Conservation (phyloP, 2,329 filamentous ascomycete genomes). For the Fusarium siculi region DNA sequence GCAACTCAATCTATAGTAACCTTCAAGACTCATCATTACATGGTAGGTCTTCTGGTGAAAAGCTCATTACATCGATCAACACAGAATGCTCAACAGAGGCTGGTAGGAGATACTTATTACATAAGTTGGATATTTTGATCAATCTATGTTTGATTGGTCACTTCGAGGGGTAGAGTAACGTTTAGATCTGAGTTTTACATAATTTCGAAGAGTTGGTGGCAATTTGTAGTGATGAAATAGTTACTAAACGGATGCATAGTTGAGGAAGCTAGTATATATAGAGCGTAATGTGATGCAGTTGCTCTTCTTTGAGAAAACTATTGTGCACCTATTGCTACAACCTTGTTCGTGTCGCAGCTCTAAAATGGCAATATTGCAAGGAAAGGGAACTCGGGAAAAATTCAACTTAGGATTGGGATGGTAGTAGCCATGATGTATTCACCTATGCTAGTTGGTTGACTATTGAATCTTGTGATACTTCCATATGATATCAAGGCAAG, state of each 20-base stretch:
- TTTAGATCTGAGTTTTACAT: too few relatives aligned
- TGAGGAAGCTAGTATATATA: too few relatives aligned
- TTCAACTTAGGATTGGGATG: not conserved
- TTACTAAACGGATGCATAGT: too few relatives aligned
- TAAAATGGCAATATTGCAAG: too few relatives aligned
- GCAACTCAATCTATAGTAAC: too few relatives aligned
- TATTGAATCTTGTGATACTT: not conserved
- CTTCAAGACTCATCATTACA: too few relatives aligned
- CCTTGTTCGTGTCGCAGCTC: not conserved
- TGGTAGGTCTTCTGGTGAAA: not conserved
- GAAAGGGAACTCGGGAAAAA: not conserved
- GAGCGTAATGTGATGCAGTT: not conserved
- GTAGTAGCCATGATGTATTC: not conserved
- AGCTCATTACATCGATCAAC: not conserved
- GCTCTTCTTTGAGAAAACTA: not conserved
- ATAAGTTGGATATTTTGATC: not conserved
- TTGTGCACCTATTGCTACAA: not conserved
- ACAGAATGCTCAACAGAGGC: not conserved
- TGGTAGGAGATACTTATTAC: not conserved
- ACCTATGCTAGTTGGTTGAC: not conserved
- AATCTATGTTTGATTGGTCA: too few relatives aligned
- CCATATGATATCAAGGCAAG: not conserved
- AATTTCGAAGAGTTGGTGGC: not conserved
- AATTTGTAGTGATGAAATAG: not conserved
- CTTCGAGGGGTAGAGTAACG: fast-evolving